Evolutionary conservation across 1,284 basidiomycete genomes (phyloP), one percentile per base, ranked within the genome.

Genomic region (Ceratorhiza oryzae-sativae): DNA sequence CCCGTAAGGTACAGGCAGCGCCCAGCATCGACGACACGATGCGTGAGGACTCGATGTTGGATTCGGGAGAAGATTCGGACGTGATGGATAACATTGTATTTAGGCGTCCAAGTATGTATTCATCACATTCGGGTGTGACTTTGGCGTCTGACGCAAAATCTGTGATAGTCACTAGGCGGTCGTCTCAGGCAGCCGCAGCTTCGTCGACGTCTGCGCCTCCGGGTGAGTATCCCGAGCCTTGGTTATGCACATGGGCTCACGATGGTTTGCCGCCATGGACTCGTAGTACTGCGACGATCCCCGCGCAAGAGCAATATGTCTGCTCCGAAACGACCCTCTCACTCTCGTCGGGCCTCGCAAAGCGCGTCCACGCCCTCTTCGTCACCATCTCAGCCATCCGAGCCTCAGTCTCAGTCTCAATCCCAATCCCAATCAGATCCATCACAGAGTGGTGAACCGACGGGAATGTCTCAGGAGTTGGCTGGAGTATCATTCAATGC

Each of bases 1-100:
- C 61, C 13, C 56, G 39, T 46, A 51, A 15, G 27, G 23, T 25
- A 34, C 34, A 41, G 34, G 51, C 23, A 36, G 32, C 53, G 12
- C 53, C 34, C 12, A 41, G 41, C n/a, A 6, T 46, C 5, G 65
- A 68, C 32, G 36, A 39, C 8, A 68, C 65, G 25, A 56, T 68
- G 53, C 65, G 39, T 36, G 65, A 68, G 9, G 65, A 58, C n/a
- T 46, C 53, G 15, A 30, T 56, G 10, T 23, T 30, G 36, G 65
- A 58, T 4, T 68, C 65, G 10, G 65, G 65, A 32, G 65, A 56
- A 32, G 65, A 68, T 23, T 68, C 65, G 53, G 65, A 58, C 53
- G 65, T 68, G 51, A 68, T 68, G 65, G 65, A 68, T 68, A 68
- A 68, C 53, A 45, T 68, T 56, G 53, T 68, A 27, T 46, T 68